Conservation (phyloP, 495 filamentous ascomycete genomes). For the Aspergillus campestris region DNA sequence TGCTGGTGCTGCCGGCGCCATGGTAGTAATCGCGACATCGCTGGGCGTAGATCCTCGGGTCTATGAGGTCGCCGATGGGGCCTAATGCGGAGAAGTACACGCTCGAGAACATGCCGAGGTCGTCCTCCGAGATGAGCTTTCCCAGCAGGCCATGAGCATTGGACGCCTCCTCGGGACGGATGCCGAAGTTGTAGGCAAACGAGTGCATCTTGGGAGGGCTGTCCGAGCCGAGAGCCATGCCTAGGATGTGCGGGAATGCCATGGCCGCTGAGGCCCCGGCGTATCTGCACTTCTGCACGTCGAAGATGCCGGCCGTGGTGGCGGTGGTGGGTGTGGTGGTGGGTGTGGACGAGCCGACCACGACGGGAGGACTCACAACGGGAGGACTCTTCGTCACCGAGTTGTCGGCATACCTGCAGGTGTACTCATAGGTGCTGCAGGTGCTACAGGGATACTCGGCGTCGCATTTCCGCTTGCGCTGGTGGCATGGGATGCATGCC, state of each 20-base stretch:
- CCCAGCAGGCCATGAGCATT: conserved; percentile 14
- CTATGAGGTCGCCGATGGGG: conserved; percentile 18
- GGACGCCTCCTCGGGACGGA: conserved; percentile 23
- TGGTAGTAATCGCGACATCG: conserved; percentile 24
- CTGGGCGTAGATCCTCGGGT: conserved; percentile 19
- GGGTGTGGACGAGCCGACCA: conserved; percentile 7
- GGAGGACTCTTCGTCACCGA: conserved; percentile 14
- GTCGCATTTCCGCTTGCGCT: conserved; percentile 32
- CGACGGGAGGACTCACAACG: conserved; percentile 9
- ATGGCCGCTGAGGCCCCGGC: conserved; percentile 23
- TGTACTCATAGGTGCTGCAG: conserved; percentile 24
- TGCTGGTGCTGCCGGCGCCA: conserved; percentile 10
- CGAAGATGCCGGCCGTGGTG: conserved; percentile 16
- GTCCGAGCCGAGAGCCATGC: conserved; percentile 21
- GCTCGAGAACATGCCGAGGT: conserved; percentile 14
- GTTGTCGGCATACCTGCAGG: conserved; percentile 18
- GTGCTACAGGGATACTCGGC: conserved; percentile 17
- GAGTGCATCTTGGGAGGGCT: conserved; percentile 20
- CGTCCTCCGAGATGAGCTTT: conserved; percentile 18
- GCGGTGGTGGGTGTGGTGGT: no score
- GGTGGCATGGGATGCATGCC: conserved; percentile 26
- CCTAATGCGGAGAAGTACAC: conserved; percentile 17
- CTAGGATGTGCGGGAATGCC: conserved; percentile 26
- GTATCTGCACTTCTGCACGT: conserved; percentile 24
- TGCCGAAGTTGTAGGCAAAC: conserved; percentile 25